Conservation (phyloP, 768 basidiomycete genomes). For the Sporobolomyces pararoseus region DNA sequence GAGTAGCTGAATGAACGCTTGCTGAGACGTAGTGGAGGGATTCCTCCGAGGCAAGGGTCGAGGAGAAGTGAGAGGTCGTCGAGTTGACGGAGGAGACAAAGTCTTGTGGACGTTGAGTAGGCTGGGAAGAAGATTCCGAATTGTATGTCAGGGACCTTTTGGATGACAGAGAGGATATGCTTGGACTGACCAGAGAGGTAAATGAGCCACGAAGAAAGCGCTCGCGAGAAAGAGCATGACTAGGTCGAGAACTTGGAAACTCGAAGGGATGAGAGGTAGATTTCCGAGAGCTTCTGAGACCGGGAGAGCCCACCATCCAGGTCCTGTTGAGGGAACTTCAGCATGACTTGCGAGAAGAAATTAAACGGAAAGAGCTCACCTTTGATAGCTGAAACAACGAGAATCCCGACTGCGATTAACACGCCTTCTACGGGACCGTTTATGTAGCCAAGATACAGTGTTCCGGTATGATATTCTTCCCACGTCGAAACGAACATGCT, state of each 20-base stretch:
- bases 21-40: not conserved
- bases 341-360: not conserved
- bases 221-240: constrained; percentile 23
- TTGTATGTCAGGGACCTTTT: not conserved
- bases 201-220: constrained; percentile 23
- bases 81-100: not conserved
- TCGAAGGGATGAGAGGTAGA: constrained; percentile 10
- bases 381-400: constrained; percentile 8
- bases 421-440: constrained; percentile 38
- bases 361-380: not conserved
- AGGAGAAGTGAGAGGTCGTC: constrained; percentile 20
- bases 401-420: constrained; percentile 21
- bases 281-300: not conserved
- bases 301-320: constrained; percentile 20
- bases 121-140: not conserved
- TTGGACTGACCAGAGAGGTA: constrained; percentile 24
- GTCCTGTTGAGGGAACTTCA: not conserved
- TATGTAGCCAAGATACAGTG: constrained; percentile 31
- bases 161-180: not conserved
- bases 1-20: constrained; percentile 31
- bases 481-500: constrained; percentile 34
- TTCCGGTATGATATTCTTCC: constrained; percentile 39
- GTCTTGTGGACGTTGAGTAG: constrained; percentile 27
- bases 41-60: constrained; percentile 1
- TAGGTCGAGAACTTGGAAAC: constrained; percentile 9